Conservation (phyloP, 805 yeast species). For the Zygosaccharomyces rouxii region DNA sequence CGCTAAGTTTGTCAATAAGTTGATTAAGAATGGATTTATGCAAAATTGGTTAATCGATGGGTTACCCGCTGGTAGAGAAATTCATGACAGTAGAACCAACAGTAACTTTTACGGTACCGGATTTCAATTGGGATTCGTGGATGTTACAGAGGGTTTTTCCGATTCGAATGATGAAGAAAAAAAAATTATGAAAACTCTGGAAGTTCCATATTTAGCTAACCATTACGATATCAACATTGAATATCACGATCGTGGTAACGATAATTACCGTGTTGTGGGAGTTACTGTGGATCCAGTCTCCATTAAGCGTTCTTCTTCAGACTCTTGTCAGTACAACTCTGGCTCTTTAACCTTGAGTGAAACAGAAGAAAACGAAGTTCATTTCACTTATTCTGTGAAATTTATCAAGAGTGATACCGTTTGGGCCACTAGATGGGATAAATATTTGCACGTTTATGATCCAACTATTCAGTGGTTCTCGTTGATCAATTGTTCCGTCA, state of each 20-base stretch:
- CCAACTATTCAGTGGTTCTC: conserved; percentile 97
- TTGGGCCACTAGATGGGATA: conserved; percentile 99
- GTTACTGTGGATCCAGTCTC: conserved; percentile 73
- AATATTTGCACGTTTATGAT: conserved; percentile 84
- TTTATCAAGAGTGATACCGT: conserved; percentile 67
- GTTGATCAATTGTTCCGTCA: conserved; percentile 74
- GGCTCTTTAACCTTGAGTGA: conserved; percentile 47
- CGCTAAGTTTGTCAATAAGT: conserved; percentile 68
- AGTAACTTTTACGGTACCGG: conserved; percentile 76
- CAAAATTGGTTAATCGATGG: conserved; percentile 96
- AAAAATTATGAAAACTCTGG: conserved; percentile 22
- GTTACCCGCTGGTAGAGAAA: conserved; percentile 76
- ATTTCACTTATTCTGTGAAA: conserved; percentile 77
- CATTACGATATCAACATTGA: conserved; percentile 78
- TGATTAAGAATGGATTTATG: conserved; percentile 75
- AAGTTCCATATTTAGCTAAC: conserved; percentile 61
- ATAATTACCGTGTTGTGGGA: conserved; percentile 84
- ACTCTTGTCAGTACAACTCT: conserved; percentile 29
- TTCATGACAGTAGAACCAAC: conserved; percentile 44
- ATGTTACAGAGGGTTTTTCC: conserved; percentile 37
- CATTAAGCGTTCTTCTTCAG: conserved; percentile 40
- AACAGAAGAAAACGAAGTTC: conserved; percentile 52
- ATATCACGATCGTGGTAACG: conserved; percentile 69
- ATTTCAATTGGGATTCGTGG: conserved; percentile 71
- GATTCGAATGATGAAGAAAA: conserved; percentile 11